These are phyloP conservation scores for Phalaenopsis hybrid DNA, from an alignment of 116 monocot genomes.

Conservation along the genomic window DNA sequence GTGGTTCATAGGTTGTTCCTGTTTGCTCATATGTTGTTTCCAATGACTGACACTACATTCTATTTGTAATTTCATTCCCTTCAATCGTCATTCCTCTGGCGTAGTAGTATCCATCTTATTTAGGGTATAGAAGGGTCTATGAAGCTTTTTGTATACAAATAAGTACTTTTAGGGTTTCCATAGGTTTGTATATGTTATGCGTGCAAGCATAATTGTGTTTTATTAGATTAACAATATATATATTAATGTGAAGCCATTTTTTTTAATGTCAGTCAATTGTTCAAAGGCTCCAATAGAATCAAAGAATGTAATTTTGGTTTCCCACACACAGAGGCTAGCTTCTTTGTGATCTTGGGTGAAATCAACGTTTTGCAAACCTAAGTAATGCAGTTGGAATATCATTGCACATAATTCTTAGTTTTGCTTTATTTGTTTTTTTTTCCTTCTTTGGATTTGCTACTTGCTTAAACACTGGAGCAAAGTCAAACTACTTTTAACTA, in stretches of 20 bases:
- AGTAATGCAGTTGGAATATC: neutral
- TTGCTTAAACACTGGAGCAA: too few species aligned
- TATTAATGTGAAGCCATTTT: neutral
- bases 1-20: too few species aligned
- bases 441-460: neutral
- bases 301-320: neutral
- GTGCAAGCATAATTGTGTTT: neutral
- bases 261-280: neutral
- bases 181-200: neutral
- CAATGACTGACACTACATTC: too few species aligned
- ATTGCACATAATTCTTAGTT: neutral
- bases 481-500: too few species aligned
- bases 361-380: neutral
- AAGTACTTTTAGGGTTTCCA: too few species aligned
- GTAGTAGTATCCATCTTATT: too few species aligned
- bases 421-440: neutral
- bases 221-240: neutral
- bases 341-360: neutral
- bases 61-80: too few species aligned
- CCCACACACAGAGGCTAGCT: neutral
- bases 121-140: too few species aligned
- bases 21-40: too few species aligned
- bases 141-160: too few species aligned
- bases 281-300: neutral
- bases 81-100: too few species aligned